Percentiles rank a stretch among this genome's conserved stretches.
Evolutionary conservation across 2,329 filamentous ascomycete genomes (phyloP).

Genomic region (Phialophora expanda): DNA sequence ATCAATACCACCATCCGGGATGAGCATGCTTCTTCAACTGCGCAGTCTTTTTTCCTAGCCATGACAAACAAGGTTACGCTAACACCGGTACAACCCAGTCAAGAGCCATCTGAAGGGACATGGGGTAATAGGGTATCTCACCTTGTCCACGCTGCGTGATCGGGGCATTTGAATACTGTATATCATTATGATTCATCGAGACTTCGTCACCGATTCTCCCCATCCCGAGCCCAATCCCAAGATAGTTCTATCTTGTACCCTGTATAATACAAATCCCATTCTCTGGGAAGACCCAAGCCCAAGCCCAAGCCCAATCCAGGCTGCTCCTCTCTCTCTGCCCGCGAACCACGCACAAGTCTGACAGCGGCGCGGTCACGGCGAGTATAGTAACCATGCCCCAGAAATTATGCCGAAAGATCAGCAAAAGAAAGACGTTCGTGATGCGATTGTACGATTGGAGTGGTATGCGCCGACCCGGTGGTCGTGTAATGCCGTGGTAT

Average conservation of each 20-base stretch:
- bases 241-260: too few species aligned
- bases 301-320: not conserved
- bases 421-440: not conserved
- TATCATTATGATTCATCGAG: too few species aligned
- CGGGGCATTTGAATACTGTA: too few species aligned
- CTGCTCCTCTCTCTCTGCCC: not conserved
- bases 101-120: too few species aligned
- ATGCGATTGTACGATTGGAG: not conserved
- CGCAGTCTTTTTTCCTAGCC: not conserved
- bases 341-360: not conserved
- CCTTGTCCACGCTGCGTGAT: too few species aligned
- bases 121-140: too few species aligned
- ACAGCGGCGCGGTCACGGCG: not conserved
- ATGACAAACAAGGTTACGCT: not conserved
- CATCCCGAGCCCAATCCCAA: too few species aligned
- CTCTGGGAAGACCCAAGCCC: too few species aligned
- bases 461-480: not conserved
- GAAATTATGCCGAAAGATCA: not conserved
- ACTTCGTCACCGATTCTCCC: too few species aligned
- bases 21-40: not conserved
- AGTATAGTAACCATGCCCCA: not conserved
- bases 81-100: too few species aligned
- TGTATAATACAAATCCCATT: too few species aligned
- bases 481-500: not conserved
- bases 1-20: not conserved